Evolutionary conservation across 2,329 filamentous ascomycete species (phyloP).

Genomic region (Cytospora mali): DNA sequence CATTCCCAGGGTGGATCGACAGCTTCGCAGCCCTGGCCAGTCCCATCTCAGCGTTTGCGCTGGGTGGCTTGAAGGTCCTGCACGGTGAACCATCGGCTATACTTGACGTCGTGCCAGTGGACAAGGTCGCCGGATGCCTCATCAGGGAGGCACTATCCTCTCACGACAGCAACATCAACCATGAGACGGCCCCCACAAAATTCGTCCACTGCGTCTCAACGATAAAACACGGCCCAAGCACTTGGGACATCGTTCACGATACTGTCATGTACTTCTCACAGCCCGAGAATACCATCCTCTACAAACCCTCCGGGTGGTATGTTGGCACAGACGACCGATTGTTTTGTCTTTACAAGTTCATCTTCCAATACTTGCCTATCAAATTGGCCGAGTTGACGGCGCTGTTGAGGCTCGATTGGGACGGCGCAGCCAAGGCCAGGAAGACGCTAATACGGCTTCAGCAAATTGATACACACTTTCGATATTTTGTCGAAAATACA

Average conservation of each 20-base stretch:
- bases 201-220: slow-evolving; percentile 25
- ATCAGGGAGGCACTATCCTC: slow-evolving; percentile 20
- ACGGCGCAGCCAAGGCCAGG: slow-evolving; percentile 20
- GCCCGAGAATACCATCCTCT: slow-evolving; percentile 22
- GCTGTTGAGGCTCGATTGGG: slow-evolving; percentile 23
- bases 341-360: slow-evolving; percentile 26
- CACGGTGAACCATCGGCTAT: slow-evolving; percentile 22
- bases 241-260: slow-evolving; percentile 14
- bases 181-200: slow-evolving; percentile 12
- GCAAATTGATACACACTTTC: slow-evolving; percentile 25
- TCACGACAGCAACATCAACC: slow-evolving; percentile 5
- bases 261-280: slow-evolving; percentile 20
- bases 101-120: slow-evolving; percentile 28
- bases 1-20: slow-evolving; percentile 29
- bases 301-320: slow-evolving; percentile 25
- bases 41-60: slow-evolving; percentile 24
- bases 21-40: slow-evolving; percentile 27
- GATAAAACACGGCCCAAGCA: slow-evolving; percentile 15
- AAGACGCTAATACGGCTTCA: slow-evolving; percentile 17
- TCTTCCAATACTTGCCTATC: slow-evolving; percentile 24
- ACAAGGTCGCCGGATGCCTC: slow-evolving; percentile 26
- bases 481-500: slow-evolving; percentile 26
- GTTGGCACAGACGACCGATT: slow-evolving; percentile 21
- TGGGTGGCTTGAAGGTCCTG: slow-evolving; percentile 25
- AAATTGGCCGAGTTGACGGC: slow-evolving; percentile 20